Evolutionary conservation across 768 basidiomycete species (phyloP), one percentile per base, ranked within the genome.

Genomic region (Tricholoma sp.): DNA sequence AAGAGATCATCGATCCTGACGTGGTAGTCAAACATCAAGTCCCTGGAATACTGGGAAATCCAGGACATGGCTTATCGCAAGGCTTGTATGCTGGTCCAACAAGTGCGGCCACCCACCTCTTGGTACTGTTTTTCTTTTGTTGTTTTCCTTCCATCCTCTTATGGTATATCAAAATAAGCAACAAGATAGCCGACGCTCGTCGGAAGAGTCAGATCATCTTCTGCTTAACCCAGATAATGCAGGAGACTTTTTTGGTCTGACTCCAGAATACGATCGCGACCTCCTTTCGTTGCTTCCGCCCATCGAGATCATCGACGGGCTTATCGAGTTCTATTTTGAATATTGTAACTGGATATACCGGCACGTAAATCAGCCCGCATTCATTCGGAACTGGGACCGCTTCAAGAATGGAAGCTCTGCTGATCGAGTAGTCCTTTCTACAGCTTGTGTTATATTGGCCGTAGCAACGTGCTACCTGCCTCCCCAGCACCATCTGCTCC

Each of bases 301-400:
- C 18, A 70, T 86, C 54, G 80, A 86, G 47, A 74, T 85, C 52
- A 84, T 91, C 63, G 90, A 92, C 64, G 81, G 78, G 16, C 83
- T 93, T 53, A 78, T 93, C 66, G 71, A 72, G 50, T 86, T 84
- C 71, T 92, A 93, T 70, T 91, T 91, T 64, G 87, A 89, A 62
- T 89, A 88, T 66, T 90, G 89, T 79, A 91, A 88, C 69, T 93
- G 90, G 90, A 83, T 91, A 53, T 89, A 91, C 70, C 84, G 88
- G 39, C 85, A 89, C 66, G 81, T 92, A 58, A 86, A 90, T 69
- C 79, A 84, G 54, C 56, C 72, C 1, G 74, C 83, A 12, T 89
- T 92, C 66, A 71, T 72, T 10, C 70, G 76, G 24, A 83, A 84
- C 19, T 93, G 89, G 90, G 76, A 81, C 29, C 83, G 82, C 27